Conservation (phyloP, 2,329 filamentous ascomycete species). For the Phaeomoniella chlamydospora region DNA sequence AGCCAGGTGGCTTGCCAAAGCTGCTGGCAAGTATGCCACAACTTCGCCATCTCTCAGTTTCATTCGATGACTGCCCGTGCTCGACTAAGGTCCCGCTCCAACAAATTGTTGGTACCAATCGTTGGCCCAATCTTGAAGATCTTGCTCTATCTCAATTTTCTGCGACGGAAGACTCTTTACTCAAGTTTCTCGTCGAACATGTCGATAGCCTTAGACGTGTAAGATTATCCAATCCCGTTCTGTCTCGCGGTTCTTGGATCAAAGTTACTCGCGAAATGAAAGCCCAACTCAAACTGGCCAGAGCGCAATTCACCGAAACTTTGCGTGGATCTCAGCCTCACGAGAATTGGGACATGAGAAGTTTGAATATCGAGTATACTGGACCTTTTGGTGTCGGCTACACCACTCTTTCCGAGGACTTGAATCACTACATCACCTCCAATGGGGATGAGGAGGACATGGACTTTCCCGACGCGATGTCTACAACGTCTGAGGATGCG, state of each 20-base stretch:
- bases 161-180: background rate
- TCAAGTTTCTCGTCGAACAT: background rate
- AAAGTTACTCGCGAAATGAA: background rate
- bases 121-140: background rate
- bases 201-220: background rate
- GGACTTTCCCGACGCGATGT: background rate
- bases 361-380: background rate
- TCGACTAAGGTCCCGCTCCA: background rate
- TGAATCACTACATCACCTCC: background rate
- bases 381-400: too few species aligned
- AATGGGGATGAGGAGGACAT: background rate
- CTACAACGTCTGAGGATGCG: too few species aligned
- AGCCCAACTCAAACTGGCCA: background rate
- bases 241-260: background rate
- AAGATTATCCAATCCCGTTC: background rate
- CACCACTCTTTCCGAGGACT: background rate
- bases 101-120: background rate
- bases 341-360: background rate
- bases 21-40: background rate
- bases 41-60: background rate
- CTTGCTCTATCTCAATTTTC: background rate
- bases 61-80: background rate
- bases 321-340: background rate
- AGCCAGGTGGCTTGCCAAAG: background rate
- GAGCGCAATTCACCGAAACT: background rate